These are phyloP conservation scores for Leccinum colubrinum DNA, from an alignment of 1,284 basidiomycete genomes.

Conservation along the genomic window DNA sequence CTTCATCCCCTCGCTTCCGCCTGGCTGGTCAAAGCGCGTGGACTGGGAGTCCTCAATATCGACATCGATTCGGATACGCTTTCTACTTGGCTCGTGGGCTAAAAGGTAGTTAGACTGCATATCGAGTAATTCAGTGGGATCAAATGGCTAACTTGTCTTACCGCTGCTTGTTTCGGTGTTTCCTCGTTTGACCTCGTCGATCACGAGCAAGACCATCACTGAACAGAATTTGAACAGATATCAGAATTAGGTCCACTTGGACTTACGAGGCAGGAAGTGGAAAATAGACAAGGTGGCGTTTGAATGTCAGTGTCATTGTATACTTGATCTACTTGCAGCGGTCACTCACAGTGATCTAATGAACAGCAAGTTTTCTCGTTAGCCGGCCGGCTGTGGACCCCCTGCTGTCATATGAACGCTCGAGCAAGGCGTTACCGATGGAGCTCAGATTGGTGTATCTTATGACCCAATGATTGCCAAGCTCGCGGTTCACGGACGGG, in stretches of 20 bases:
- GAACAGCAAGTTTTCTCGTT: too few species aligned
- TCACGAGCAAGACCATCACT: background rate
- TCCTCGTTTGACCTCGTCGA: background rate
- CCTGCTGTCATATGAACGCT: constrained; percentile 30
- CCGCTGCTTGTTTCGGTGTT: background rate
- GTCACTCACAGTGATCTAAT: background rate
- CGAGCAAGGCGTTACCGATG: constrained; percentile 88
- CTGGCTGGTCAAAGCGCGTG: background rate
- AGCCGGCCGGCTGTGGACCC: background rate
- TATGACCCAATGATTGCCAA: constrained; percentile 97
- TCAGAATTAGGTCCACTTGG: background rate
- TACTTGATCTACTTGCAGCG: background rate
- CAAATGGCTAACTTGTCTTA: background rate
- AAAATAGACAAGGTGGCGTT: background rate
- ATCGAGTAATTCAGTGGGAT: background rate
- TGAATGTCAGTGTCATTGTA: background rate
- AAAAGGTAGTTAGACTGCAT: too few species aligned
- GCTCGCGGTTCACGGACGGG: constrained; percentile 86
- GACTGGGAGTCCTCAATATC: background rate
- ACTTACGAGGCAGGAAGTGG: background rate
- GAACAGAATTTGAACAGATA: background rate
- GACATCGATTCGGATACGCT: background rate
- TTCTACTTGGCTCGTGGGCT: background rate
- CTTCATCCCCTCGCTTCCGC: background rate
- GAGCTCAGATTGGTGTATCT: constrained; percentile 87